Evolutionary conservation across 2,329 filamentous ascomycete genomes (phyloP), one percentile per base, ranked within the genome.

Genomic region (Capronia americana): DNA sequence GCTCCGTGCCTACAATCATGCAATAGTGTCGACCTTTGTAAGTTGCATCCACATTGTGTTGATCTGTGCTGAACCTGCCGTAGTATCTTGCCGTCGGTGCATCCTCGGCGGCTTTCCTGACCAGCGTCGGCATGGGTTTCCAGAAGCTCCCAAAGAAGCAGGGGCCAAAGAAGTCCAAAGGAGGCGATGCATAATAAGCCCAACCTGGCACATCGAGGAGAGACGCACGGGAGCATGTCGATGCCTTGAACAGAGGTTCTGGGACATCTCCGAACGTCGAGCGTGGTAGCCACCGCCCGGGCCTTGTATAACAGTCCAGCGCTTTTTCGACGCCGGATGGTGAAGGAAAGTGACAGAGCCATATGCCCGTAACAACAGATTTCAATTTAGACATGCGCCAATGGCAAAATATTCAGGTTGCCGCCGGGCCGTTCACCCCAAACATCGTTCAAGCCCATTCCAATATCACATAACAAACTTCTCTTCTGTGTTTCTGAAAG

Each of bases 1-100:
- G 1, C 46, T 68, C 12, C 34, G 26, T 41, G 65, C 70, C 3
- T 73, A 72, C 46, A 72, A 68, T 44, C 59, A 60, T 24, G 68
- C 70, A 1, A 53, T 73, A 7, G 56, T 61, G 17, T 44, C 51
- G 17, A 67, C 65, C 11, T 70, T 70, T 57, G 65, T 67, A 55
- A 64, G 65, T 64, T 53, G 28, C 0, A 28, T 14, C 26, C 11
- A 30, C 26, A 1, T 11, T n/a, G 4, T 50, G 28, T 12, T 50
- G 7, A 12, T 20, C 17, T 28, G 14, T 34, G 48, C 58, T 61
- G 48, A 61, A 4, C n/a, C 14, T 54, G 46, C 28, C 8, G 4
- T 11, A 61, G 58, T 61, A 61, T 54, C 32, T 61, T 0, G 58
- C 58, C 1, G 58, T 61, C 4, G 58, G 58, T 4, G 58, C 46